Conservation (phyloP, 768 basidiomycete genomes). For the Fistulinella prunicolor region DNA sequence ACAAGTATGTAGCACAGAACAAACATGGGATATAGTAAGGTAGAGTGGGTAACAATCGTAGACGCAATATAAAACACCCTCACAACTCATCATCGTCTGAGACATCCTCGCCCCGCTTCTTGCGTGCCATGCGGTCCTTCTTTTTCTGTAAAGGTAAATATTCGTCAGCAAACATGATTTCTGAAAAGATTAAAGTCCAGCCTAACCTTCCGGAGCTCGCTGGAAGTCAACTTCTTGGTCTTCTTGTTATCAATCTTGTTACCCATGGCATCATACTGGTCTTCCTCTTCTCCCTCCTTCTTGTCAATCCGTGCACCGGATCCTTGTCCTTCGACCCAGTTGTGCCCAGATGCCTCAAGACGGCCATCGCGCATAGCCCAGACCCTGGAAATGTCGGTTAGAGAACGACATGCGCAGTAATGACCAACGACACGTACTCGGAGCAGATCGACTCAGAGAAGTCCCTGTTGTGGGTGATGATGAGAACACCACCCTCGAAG, state of each 20-base stretch:
- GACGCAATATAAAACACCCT: not conserved
- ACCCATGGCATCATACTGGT: constrained; percentile 94
- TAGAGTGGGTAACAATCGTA: constrained; percentile 1
- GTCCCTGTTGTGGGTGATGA: constrained; percentile 98
- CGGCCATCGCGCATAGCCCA: constrained; percentile 99
- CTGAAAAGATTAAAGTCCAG: not conserved
- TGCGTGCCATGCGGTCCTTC: constrained; percentile 94
- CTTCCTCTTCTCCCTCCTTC: constrained; percentile 88
- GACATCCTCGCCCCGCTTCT: constrained; percentile 82
- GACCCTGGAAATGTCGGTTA: constrained; percentile 44
- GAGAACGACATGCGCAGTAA: not conserved
- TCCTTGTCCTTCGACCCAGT: constrained; percentile 99
- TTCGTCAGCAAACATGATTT: constrained; percentile 11
- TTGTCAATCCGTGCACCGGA: constrained; percentile 94
- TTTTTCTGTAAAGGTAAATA: constrained; percentile 47
- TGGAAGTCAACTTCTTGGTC: constrained; percentile 78
- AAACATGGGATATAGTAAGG: constrained; percentile 13
- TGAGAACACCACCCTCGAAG: constrained; percentile 97
- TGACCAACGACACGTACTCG: constrained; percentile 45
- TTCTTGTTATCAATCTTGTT: constrained; percentile 92
- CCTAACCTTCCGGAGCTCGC: constrained; percentile 77
- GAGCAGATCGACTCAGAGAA: constrained; percentile 98
- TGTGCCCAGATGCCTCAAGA: constrained; percentile 96
- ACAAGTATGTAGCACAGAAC: constrained; percentile 10
- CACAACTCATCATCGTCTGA: constrained; percentile 50